Percentiles rank a stretch among this genome's conserved stretches.
Evolutionary conservation across 1,284 basidiomycete genomes (phyloP).

Genomic region (Papiliotrema laurentii): DNA sequence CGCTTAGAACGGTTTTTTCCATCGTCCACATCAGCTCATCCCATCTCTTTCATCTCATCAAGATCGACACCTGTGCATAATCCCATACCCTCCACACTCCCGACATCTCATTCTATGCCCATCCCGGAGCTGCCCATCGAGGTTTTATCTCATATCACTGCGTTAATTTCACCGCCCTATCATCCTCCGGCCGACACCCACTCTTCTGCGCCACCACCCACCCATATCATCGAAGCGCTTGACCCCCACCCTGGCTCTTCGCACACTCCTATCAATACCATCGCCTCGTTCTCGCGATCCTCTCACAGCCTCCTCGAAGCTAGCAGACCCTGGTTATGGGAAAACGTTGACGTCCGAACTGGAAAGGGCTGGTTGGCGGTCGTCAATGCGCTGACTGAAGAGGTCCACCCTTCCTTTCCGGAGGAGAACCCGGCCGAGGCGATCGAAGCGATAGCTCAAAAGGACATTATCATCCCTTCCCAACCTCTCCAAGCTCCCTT

Average conservation of each 20-base stretch:
- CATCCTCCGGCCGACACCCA: neutral
- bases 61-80: neutral
- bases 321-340: conserved; percentile 46
- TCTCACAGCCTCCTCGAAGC: conserved; percentile 33
- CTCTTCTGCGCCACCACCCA: conserved; percentile 9
- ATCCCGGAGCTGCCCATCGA: conserved; percentile 1
- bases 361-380: conserved; percentile 48
- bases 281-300: conserved; percentile 23
- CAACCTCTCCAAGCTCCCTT: neutral
- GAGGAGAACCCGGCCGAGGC: conserved; percentile 8
- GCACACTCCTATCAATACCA: conserved; percentile 16
- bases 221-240: conserved; percentile 22
- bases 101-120: neutral
- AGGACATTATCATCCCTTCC: neutral
- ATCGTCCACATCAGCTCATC: too few species aligned
- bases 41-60: neutral
- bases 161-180: conserved; percentile 7
- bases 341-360: conserved; percentile 41
- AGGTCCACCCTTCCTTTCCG: conserved; percentile 18
- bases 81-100: neutral
- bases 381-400: conserved; percentile 46
- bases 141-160: conserved; percentile 1
- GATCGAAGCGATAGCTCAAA: neutral
- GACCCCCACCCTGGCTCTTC: conserved; percentile 27
- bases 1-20: too few species aligned